phyloP scores from a whole-genome alignment of 2,329 filamentous ascomycete genomes.

The Microascus cirrosus region DNA sequence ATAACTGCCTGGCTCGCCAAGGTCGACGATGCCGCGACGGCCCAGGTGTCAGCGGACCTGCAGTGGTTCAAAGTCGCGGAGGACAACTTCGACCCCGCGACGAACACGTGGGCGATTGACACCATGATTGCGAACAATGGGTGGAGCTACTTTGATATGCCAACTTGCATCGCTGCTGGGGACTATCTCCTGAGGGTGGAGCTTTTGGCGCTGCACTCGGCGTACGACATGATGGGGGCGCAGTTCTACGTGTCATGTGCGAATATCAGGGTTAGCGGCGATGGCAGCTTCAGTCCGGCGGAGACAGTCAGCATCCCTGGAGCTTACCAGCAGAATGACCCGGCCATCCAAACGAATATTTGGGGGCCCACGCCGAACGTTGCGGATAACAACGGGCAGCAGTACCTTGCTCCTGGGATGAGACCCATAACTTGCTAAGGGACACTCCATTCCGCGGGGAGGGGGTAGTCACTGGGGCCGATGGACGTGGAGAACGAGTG shows the following conservation, averaged over 20 bases:
- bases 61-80: conserved; percentile 46
- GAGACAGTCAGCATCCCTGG: conserved; percentile 35
- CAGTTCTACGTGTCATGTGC: conserved; percentile 43
- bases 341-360: conserved; percentile 34
- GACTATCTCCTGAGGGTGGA: conserved; percentile 45
- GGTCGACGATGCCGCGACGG: conserved; percentile 36
- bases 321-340: conserved; percentile 29
- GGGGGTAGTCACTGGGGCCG: too few relatives aligned
- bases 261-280: conserved; percentile 44
- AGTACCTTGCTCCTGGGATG: conserved; percentile 15
- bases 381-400: conserved; percentile 28
- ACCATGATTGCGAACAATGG: conserved; percentile 29
- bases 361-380: conserved; percentile 25
- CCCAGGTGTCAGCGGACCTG: conserved; percentile 18
- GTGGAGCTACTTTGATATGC: conserved; percentile 36
- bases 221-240: conserved; percentile 29
- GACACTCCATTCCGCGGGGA: background rate
- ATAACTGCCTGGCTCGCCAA: conserved; percentile 42
- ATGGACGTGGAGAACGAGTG: too few relatives aligned
- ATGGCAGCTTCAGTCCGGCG: conserved; percentile 28
- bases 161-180: conserved; percentile 37
- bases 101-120: conserved; percentile 37
- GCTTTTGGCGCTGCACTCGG: conserved; percentile 35
- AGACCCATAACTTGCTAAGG: conserved; percentile 2
- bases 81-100: conserved; percentile 30